Evolutionary conservation across 1,284 basidiomycete genomes (phyloP).

Genomic region (Irpex rosettiformis): DNA sequence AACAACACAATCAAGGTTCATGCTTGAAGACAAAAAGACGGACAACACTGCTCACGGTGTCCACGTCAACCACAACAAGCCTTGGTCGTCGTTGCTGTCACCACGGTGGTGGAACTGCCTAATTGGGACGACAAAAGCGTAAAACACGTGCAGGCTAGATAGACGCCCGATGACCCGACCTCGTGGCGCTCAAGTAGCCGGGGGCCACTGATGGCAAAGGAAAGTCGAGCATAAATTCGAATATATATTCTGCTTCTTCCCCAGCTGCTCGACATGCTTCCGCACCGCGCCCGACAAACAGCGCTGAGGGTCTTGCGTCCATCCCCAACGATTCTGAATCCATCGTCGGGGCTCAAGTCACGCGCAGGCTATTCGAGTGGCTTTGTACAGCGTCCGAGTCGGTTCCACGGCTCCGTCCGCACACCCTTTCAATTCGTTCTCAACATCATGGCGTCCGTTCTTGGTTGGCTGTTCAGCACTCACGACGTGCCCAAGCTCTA

Average conservation of each 20-base stretch:
- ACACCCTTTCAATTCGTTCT: slow-evolving; percentile 2
- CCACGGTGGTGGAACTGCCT: background rate
- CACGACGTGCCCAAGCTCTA: slow-evolving; percentile 29
- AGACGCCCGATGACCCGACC: background rate
- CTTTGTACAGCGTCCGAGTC: background rate
- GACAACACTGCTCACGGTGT: background rate
- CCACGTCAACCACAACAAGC: slow-evolving; percentile 1
- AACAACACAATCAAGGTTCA: background rate
- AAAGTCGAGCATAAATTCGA: background rate
- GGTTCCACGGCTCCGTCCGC: background rate
- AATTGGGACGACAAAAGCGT: background rate
- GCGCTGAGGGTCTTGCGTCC: background rate
- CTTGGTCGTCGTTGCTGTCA: background rate
- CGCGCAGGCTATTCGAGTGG: no score
- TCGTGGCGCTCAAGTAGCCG: background rate
- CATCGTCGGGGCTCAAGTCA: background rate
- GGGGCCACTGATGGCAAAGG: background rate
- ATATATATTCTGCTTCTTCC: background rate
- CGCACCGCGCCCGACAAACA: background rate
- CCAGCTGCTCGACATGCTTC: background rate
- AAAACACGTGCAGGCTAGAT: background rate
- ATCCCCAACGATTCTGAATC: background rate
- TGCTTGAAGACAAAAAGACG: background rate
- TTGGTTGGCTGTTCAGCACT: slow-evolving; percentile 13
- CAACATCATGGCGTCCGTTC: slow-evolving; percentile 22